Conservation (phyloP, 129 eudicot genomes). For the Chrysanthemum makinoi region DNA sequence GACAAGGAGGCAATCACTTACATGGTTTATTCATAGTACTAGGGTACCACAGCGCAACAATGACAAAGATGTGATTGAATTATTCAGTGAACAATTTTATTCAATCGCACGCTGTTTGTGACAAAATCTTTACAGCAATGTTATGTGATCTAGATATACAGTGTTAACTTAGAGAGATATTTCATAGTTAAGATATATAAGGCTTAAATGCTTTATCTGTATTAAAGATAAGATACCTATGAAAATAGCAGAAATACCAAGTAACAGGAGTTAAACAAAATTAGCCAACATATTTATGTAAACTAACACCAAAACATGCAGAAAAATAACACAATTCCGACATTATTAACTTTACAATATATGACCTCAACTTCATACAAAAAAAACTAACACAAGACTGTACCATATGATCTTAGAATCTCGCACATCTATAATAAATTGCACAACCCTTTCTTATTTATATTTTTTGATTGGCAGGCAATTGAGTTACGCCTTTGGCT, state of each 20-base stretch:
- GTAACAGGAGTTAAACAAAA: background rate
- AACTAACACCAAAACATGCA: constrained; percentile 9
- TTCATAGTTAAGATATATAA: no score
- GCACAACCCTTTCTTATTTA: constrained; percentile 23
- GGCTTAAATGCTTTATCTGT: no score
- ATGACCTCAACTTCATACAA: constrained; percentile 24
- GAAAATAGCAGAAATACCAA: background rate
- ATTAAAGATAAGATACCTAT: no score
- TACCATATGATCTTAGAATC: constrained; percentile 6
- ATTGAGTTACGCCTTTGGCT: background rate
- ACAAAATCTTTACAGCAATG: no score
- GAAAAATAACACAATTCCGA: background rate
- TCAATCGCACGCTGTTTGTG: no score
- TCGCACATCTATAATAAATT: constrained; percentile 7
- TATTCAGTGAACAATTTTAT: no score
- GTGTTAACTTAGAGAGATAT: no score
- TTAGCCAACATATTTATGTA: background rate
- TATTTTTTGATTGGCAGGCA: constrained; percentile 19
- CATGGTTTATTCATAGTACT: no score
- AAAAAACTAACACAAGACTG: constrained; percentile 1
- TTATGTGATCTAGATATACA: no score
- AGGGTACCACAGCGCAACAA: no score
- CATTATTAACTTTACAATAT: constrained; percentile 26
- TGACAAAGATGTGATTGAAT: no score
- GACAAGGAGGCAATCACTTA: no score